Evolutionary conservation across 192 early-diverging fungal species (phyloP), one percentile per base, ranked within the genome.

Genomic region (Globomyces pollinis-pini): DNA sequence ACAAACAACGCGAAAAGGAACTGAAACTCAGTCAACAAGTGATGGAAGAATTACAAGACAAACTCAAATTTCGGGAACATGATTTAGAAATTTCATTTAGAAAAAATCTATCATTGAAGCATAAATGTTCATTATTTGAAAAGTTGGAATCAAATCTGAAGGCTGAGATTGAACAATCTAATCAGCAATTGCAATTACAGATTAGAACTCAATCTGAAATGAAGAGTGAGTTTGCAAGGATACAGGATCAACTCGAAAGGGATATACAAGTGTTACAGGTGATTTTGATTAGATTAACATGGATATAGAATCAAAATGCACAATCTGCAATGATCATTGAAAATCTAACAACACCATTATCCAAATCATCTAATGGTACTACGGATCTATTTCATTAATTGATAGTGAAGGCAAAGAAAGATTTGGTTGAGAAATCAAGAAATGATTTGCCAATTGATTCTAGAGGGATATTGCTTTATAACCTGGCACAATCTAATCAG

Each of bases 71-170:
- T 41, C 58, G 68, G 3, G 76, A 78, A n/a, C 61, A 78, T 21
- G 76, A 78, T 66, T 26, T 73, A 20, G 67, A 78, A 39, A 63
- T 78, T 36, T 54, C 72, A 12, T 65, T 75, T 41, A 56, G 65
- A 34, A 78, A 71, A 39, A 78, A 75, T 36, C 63, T 78, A 13
- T 44, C 51, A 1, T 51, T 78, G 12, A 78, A 78, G 72, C 73
- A 57, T 33, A 64, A 9, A 16, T 9, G 15, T 53, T n/a, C 21
- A 13, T 24, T 63, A 39, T 50, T 67, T 1, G n/a, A 44, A 12
- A 43, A 65, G n/a, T 38, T 63, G 39, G 65, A 71, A 20, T 26
- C 16, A 24, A 38, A 28, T 2, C 47, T 78, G 15, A 58, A 75
- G 15, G 49, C 59, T 18, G 39, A 59, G 21, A 65, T 65, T 44